These are phyloP conservation scores for Pyrenophora teres DNA, from an alignment of 2,329 filamentous ascomycete genomes.

Conservation along the genomic window DNA sequence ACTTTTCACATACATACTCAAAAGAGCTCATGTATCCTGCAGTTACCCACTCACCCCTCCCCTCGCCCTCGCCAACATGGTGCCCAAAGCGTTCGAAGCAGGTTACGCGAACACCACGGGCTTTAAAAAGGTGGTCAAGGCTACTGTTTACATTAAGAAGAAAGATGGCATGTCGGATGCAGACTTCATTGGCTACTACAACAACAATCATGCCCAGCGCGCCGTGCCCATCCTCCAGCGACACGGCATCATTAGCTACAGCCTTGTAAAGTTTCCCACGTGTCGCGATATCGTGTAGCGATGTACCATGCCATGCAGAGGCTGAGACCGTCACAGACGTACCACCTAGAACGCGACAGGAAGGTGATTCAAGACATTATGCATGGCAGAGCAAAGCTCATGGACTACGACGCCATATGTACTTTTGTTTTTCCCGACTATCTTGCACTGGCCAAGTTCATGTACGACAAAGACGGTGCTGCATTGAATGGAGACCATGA, in stretches of 20 bases:
- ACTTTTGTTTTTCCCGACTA: slow-evolving; percentile 56
- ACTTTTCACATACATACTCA: no score
- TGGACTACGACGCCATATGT: slow-evolving; percentile 55
- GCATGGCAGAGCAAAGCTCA: slow-evolving; percentile 50
- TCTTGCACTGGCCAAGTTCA: slow-evolving; percentile 51
- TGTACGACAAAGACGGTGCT: slow-evolving; percentile 54
- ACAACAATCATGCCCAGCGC: slow-evolving; percentile 51
- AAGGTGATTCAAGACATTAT: slow-evolving; percentile 53
- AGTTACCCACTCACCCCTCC: neutral
- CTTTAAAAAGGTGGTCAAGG: slow-evolving; percentile 55
- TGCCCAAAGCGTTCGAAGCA: slow-evolving; percentile 52
- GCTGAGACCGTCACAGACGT: slow-evolving; percentile 43
- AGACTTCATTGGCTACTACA: slow-evolving; percentile 54
- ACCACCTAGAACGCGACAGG: slow-evolving; percentile 52
- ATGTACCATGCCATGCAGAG: neutral
- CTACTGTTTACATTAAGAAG: slow-evolving; percentile 54
- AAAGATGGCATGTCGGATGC: slow-evolving; percentile 52
- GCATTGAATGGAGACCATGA: slow-evolving; percentile 45
- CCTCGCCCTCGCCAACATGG: slow-evolving; percentile 38
- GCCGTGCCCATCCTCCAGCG: slow-evolving; percentile 52
- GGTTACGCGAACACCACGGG: slow-evolving; percentile 52
- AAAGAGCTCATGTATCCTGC: no score
- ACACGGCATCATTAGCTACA: slow-evolving; percentile 53
- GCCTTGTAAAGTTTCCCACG: slow-evolving; percentile 44
- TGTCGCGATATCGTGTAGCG: neutral